Conservation (phyloP, 2,329 filamentous ascomycete species). For the Arthroderma uncinatum region DNA sequence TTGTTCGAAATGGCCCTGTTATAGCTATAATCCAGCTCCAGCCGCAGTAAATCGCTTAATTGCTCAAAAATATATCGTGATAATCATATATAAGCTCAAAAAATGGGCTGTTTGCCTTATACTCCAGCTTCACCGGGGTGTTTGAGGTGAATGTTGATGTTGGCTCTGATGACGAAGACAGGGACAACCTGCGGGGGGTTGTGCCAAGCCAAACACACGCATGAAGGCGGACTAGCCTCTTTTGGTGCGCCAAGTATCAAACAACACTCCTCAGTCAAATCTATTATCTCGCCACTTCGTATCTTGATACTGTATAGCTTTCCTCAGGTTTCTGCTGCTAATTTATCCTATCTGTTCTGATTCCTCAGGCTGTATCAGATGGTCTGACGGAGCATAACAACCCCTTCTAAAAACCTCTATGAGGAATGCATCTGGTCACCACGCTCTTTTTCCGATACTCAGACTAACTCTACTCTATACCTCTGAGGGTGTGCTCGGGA, state of each 20-base stretch:
- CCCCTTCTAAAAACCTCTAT: too few species aligned
- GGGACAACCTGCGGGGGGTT: background rate
- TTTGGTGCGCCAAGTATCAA: background rate
- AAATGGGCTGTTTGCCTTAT: background rate
- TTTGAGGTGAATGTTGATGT: background rate
- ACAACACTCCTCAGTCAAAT: too few species aligned
- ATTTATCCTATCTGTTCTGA: too few species aligned
- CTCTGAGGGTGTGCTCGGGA: too few species aligned
- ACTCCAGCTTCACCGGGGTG: background rate
- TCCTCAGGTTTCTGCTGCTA: too few species aligned
- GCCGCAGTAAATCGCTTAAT: background rate
- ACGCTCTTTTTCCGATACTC: too few species aligned
- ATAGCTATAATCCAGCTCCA: background rate
- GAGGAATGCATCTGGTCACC: too few species aligned
- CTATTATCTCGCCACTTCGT: too few species aligned
- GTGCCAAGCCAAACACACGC: background rate
- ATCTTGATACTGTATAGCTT: too few species aligned
- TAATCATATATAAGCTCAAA: background rate
- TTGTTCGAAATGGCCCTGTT: background rate
- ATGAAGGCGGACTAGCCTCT: background rate
- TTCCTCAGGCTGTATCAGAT: too few species aligned
- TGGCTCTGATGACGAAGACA: conserved; percentile 3
- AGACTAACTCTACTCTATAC: too few species aligned
- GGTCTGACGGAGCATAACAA: too few species aligned
- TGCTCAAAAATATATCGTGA: background rate